Conservation (phyloP, 768 basidiomycete species). For the Termitomyces sp. region DNA sequence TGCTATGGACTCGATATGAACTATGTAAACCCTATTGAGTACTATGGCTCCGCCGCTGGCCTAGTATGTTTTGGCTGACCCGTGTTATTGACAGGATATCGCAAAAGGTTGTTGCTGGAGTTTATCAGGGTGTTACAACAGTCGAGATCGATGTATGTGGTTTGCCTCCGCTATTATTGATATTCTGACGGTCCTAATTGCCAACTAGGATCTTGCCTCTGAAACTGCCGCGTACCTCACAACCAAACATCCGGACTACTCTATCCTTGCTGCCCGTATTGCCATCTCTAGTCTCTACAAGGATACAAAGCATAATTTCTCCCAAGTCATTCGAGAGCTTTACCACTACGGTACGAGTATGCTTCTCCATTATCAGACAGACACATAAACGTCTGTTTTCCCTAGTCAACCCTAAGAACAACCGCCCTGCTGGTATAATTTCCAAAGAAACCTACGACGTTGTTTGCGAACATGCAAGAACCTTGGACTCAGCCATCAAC, state of each 20-base stretch:
- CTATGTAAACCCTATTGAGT: slow-evolving; percentile 93
- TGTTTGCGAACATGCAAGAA: slow-evolving; percentile 75
- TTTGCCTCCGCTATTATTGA: not conserved
- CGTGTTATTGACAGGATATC: slow-evolving; percentile 52
- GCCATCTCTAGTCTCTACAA: slow-evolving; percentile 99
- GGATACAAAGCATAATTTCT: slow-evolving; percentile 97
- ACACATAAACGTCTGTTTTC: not conserved
- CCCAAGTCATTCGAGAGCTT: slow-evolving; percentile 85
- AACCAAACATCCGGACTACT: slow-evolving; percentile 96
- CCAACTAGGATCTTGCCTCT: slow-evolving; percentile 80
- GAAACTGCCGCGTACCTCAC: slow-evolving; percentile 97
- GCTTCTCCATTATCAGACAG: not conserved
- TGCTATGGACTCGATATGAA: slow-evolving; percentile 94
- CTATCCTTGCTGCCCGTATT: slow-evolving; percentile 95
- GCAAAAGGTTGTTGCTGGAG: slow-evolving; percentile 89
- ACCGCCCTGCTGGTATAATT: slow-evolving; percentile 84
- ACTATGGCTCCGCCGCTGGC: slow-evolving; percentile 20
- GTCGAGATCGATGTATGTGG: slow-evolving; percentile 88
- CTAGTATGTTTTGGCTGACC: not conserved
- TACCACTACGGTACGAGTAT: slow-evolving; percentile 71
- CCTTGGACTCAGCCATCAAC: slow-evolving; percentile 90
- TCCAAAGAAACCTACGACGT: slow-evolving; percentile 80
- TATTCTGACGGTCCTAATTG: too few species aligned
- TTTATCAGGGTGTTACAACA: slow-evolving; percentile 96
- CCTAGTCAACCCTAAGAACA: slow-evolving; percentile 93